These are phyloP conservation scores for Cryptosporidium bovis DNA, from an alignment of 169 alveolate species.

Conservation along the genomic window DNA sequence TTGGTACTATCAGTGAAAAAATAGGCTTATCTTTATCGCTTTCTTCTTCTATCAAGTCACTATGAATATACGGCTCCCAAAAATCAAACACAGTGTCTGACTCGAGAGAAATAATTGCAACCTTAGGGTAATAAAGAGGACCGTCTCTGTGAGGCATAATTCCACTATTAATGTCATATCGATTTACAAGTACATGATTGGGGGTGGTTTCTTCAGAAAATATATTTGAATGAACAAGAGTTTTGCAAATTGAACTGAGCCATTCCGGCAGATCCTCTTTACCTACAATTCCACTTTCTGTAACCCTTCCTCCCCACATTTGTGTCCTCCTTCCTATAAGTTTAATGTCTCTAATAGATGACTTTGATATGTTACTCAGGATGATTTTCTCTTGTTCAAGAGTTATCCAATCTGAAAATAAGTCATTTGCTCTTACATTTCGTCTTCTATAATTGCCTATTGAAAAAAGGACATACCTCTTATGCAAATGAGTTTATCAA, in stretches of 20 bases:
- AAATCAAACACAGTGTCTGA: constrained; percentile 72
- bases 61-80: constrained; percentile 44
- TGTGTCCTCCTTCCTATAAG: constrained; percentile 56
- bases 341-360: constrained; percentile 13
- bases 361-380: constrained; percentile 23
- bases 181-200: constrained; percentile 77
- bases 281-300: constrained; percentile 23
- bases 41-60: not conserved
- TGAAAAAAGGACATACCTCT: not conserved
- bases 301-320: constrained; percentile 64
- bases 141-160: constrained; percentile 83
- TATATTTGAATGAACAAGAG: constrained; percentile 20
- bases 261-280: constrained; percentile 57
- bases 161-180: constrained; percentile 78
- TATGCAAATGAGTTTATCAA: constrained; percentile 21
- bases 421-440: not conserved
- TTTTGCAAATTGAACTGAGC: constrained; percentile 28
- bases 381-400: constrained; percentile 23
- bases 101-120: constrained; percentile 75
- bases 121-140: constrained; percentile 79
- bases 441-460: not conserved
- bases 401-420: constrained; percentile 68
- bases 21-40: not conserved
- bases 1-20: constrained; percentile 41
- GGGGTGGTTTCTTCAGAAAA: constrained; percentile 28